Conservation (phyloP, 2,329 filamentous ascomycete species). For the Fusarium coffeatum region DNA sequence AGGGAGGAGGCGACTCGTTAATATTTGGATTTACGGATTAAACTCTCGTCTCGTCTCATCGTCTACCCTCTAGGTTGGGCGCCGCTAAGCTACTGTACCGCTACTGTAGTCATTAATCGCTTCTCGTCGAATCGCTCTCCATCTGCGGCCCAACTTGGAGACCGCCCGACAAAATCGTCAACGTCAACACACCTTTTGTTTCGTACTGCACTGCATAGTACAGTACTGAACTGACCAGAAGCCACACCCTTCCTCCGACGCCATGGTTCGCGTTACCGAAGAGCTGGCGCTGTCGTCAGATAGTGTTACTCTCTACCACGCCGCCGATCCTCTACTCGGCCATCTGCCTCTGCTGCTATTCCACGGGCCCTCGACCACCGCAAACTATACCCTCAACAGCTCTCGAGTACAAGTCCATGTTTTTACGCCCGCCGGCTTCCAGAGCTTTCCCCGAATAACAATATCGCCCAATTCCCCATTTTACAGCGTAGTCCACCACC, state of each 20-base stretch:
- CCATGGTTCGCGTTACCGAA: conserved; percentile 86
- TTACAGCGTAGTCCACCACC: conserved; percentile 88
- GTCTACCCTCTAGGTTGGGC: background rate
- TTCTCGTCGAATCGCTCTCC: conserved; percentile 33
- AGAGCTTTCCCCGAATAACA: conserved; percentile 90
- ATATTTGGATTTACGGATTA: conserved; percentile 6
- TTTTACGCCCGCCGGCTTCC: conserved; percentile 87
- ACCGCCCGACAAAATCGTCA: conserved; percentile 28
- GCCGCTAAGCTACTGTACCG: conserved; percentile 12
- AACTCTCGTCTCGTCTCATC: conserved; percentile 21
- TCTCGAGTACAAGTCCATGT: conserved; percentile 96
- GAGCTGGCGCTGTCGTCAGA: conserved; percentile 84
- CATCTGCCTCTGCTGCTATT: conserved; percentile 88
- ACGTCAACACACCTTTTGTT: conserved; percentile 34
- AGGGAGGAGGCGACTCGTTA: conserved; percentile 42
- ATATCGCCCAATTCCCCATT: conserved; percentile 92
- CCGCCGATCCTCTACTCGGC: conserved; percentile 84
- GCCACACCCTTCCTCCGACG: conserved; percentile 50
- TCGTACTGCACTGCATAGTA: conserved; percentile 23
- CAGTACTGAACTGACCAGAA: background rate
- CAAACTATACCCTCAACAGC: conserved; percentile 86
- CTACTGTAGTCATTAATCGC: conserved; percentile 2
- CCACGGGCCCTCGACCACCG: conserved; percentile 89
- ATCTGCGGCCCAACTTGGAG: conserved; percentile 45
- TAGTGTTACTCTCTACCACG: conserved; percentile 87